phyloP scores from a whole-genome alignment of 805 yeast species.

The Barnettozyma sucrosica region DNA sequence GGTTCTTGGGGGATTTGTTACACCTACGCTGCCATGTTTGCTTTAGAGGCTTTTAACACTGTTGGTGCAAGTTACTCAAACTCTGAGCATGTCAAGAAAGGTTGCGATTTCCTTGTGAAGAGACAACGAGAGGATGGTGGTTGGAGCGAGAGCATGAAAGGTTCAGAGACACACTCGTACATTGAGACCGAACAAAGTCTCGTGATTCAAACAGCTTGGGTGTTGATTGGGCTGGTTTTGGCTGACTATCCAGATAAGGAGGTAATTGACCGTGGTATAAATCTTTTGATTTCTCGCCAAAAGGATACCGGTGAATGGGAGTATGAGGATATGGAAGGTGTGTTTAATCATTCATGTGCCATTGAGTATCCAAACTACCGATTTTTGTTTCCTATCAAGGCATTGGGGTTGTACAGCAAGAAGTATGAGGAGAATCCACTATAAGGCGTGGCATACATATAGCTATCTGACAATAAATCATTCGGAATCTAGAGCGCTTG shows the following conservation, averaged over 20 bases:
- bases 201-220: slow-evolving; percentile 94
- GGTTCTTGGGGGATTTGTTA: slow-evolving; percentile 98
- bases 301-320: slow-evolving; percentile 75
- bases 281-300: slow-evolving; percentile 62
- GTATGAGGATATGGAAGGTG: slow-evolving; percentile 87
- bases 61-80: slow-evolving; percentile 60
- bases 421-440: slow-evolving; percentile 11
- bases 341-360: slow-evolving; percentile 89
- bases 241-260: slow-evolving; percentile 72
- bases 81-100: slow-evolving; percentile 56
- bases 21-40: slow-evolving; percentile 97
- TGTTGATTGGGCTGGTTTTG: slow-evolving; percentile 68
- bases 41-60: slow-evolving; percentile 81
- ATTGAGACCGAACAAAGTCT: slow-evolving; percentile 58
- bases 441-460: not conserved
- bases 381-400: slow-evolving; percentile 86
- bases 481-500: slow-evolving; percentile 4
- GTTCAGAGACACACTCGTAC: slow-evolving; percentile 75
- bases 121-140: slow-evolving; percentile 89
- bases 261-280: slow-evolving; percentile 59
- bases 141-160: slow-evolving; percentile 94
- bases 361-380: slow-evolving; percentile 94
- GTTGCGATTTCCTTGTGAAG: slow-evolving; percentile 77
- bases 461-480: not conserved
- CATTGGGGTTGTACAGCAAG: slow-evolving; percentile 64